phyloP scores from a whole-genome alignment of 1,139 yeast genomes.

The Yamadazyma epiphylla region DNA sequence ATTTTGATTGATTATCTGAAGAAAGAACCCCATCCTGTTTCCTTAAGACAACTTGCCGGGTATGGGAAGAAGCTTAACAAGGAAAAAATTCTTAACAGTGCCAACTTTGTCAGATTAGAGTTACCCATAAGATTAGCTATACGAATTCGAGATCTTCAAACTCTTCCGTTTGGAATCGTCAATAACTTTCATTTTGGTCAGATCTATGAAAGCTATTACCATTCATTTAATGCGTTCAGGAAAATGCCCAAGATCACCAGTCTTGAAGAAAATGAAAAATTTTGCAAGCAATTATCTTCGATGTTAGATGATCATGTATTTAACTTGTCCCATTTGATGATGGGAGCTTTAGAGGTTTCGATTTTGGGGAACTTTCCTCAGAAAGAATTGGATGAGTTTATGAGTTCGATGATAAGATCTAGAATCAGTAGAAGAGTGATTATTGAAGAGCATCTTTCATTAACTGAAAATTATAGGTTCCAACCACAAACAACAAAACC shows the following conservation, averaged over 20 bases:
- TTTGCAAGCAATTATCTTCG: slow-evolving; percentile 59
- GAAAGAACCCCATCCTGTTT: slow-evolving; percentile 81
- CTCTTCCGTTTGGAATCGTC: slow-evolving; percentile 77
- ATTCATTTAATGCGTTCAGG: slow-evolving; percentile 81
- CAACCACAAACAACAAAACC: slow-evolving; percentile 48
- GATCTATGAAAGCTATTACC: slow-evolving; percentile 85
- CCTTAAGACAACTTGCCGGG: slow-evolving; percentile 81
- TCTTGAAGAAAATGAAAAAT: slow-evolving; percentile 68
- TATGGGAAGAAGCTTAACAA: slow-evolving; percentile 80
- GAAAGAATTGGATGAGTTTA: slow-evolving; percentile 60
- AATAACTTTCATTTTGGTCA: slow-evolving; percentile 82
- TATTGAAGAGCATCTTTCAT: slow-evolving; percentile 83
- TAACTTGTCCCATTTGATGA: slow-evolving; percentile 81
- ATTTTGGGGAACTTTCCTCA: slow-evolving; percentile 61
- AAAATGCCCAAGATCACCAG: slow-evolving; percentile 63
- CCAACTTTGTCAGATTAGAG: slow-evolving; percentile 84
- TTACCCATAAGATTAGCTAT: slow-evolving; percentile 80
- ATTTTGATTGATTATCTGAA: slow-evolving; percentile 62
- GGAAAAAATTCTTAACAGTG: slow-evolving; percentile 74
- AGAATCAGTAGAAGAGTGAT: slow-evolving; percentile 86
- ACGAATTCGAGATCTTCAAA: slow-evolving; percentile 74
- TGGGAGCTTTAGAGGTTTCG: slow-evolving; percentile 87
- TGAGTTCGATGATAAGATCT: slow-evolving; percentile 75
- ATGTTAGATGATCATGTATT: slow-evolving; percentile 75
- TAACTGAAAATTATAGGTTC: slow-evolving; percentile 58